A percentile compares a stretch with the other conserved stretches of the same genome.
phyloP scores from a whole-genome alignment of 768 basidiomycete species.

The Porpolomopsis calyptriformis region DNA sequence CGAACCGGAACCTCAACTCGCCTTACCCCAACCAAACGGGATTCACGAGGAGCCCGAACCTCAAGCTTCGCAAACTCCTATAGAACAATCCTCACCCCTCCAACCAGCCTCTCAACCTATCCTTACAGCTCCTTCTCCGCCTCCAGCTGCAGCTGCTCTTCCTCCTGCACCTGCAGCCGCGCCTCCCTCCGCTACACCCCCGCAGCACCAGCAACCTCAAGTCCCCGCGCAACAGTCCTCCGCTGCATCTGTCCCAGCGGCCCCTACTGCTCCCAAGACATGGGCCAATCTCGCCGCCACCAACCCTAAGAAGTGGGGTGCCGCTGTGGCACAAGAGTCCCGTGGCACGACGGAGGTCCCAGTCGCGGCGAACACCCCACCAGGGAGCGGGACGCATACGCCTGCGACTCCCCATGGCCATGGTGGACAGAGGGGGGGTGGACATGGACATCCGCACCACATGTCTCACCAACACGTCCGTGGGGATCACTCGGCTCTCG shows the following conservation, averaged over 20 bases:
- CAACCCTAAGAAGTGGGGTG: conserved; percentile 76
- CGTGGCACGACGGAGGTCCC: conserved; percentile 64
- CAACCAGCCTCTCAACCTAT: conserved; percentile 23
- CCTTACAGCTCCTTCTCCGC: conserved; percentile 20
- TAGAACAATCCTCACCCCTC: conserved; percentile 17
- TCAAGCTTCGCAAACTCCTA: conserved; percentile 20
- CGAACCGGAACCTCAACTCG: conserved; percentile 13
- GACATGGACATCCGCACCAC: conserved; percentile 13
- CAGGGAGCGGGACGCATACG: conserved; percentile 29
- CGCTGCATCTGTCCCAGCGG: conserved; percentile 24
- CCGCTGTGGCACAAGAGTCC: conserved; percentile 66
- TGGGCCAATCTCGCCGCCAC: conserved; percentile 91
- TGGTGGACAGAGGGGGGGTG: conserved; percentile 24
- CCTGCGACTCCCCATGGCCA: conserved; percentile 19
- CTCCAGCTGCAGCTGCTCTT: conserved; percentile 11
- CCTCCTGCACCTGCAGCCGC: conserved; percentile 18
- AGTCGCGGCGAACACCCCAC: conserved; percentile 17
- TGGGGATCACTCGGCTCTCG: conserved; percentile 32
- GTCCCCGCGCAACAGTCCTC: conserved; percentile 18
- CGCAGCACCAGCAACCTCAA: conserved; percentile 19
- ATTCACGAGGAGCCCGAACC: conserved; percentile 25
- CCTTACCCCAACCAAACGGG: conserved; percentile 28
- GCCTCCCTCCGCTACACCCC: conserved; percentile 15
- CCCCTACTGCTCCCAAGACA: conserved; percentile 56
- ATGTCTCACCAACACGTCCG: conserved; percentile 14